Evolutionary conservation across 345 rosid species (phyloP).

Genomic region (Ricinus communis): DNA sequence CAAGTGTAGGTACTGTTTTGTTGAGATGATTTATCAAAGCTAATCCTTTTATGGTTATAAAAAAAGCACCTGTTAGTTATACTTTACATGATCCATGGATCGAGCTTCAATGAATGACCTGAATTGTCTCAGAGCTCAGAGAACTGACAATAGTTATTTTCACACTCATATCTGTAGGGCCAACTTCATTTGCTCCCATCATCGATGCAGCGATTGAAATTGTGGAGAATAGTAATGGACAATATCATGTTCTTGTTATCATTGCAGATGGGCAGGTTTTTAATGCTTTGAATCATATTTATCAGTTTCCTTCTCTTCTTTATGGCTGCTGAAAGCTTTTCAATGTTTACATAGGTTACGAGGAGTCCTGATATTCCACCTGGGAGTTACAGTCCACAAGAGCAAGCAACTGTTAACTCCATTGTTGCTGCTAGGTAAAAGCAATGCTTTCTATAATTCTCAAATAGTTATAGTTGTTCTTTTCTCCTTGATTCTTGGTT

Average conservation of each 20-base stretch:
- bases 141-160: constrained; percentile 6
- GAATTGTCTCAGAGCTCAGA: background rate
- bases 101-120: background rate
- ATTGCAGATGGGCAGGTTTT: constrained; percentile 91
- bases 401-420: constrained; percentile 77
- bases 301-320: background rate
- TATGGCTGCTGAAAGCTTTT: constrained; percentile 1
- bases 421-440: constrained; percentile 91
- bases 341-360: constrained; percentile 50
- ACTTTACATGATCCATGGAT: background rate
- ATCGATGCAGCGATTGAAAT: constrained; percentile 84
- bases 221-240: constrained; percentile 68
- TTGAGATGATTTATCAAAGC: background rate
- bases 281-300: background rate
- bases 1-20: background rate
- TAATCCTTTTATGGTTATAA: background rate
- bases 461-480: background rate
- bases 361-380: constrained; percentile 55
- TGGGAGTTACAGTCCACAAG: constrained; percentile 77
- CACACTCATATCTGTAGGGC: constrained; percentile 46
- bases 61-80: background rate
- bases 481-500: constrained; percentile 21
- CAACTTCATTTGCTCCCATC: constrained; percentile 93
- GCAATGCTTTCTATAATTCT: constrained; percentile 6
- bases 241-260: constrained; percentile 87